Evolutionary conservation across 1,139 yeast genomes (phyloP).

Genomic region (Blastobotrys illinoisensis): DNA sequence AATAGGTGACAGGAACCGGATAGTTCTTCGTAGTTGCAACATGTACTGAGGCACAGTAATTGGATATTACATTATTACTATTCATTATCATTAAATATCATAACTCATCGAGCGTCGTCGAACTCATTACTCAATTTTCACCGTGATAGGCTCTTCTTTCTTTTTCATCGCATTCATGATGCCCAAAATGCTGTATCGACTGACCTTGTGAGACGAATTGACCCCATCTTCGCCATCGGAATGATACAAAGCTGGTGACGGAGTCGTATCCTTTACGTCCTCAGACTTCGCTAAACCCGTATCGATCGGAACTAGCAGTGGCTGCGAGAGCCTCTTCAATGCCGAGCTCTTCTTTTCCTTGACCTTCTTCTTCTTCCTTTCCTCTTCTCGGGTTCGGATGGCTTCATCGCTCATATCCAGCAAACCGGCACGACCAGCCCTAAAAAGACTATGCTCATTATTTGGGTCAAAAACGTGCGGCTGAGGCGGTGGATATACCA

Average conservation of each 20-base stretch:
- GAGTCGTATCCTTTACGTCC: background rate
- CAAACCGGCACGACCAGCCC: slow-evolving; percentile 13
- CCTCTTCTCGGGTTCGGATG: slow-evolving; percentile 1
- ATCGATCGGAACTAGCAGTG: background rate
- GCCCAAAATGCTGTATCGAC: slow-evolving; percentile 23
- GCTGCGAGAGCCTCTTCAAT: background rate
- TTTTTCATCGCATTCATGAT: slow-evolving; percentile 22
- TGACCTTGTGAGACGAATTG: slow-evolving; percentile 10
- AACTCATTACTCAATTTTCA: background rate
- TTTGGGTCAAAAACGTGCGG: slow-evolving; percentile 13
- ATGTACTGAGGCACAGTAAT: too few species aligned
- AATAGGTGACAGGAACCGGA: too few species aligned
- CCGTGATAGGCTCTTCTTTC: background rate
- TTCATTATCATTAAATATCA: slow-evolving; percentile 1
- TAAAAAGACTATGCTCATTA: slow-evolving; percentile 13
- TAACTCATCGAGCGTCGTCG: background rate
- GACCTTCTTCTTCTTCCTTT: slow-evolving; percentile 1
- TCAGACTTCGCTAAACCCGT: background rate
- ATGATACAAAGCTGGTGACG: slow-evolving; percentile 5
- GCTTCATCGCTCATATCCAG: slow-evolving; percentile 4
- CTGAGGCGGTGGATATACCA: background rate
- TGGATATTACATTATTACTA: background rate
- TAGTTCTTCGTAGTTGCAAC: too few species aligned
- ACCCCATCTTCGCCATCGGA: slow-evolving; percentile 6
- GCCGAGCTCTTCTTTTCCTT: background rate